A percentile compares a stretch with the other conserved stretches of the same genome.
Conservation (phyloP, 805 yeast species). For the Metschnikowia henanensis region DNA sequence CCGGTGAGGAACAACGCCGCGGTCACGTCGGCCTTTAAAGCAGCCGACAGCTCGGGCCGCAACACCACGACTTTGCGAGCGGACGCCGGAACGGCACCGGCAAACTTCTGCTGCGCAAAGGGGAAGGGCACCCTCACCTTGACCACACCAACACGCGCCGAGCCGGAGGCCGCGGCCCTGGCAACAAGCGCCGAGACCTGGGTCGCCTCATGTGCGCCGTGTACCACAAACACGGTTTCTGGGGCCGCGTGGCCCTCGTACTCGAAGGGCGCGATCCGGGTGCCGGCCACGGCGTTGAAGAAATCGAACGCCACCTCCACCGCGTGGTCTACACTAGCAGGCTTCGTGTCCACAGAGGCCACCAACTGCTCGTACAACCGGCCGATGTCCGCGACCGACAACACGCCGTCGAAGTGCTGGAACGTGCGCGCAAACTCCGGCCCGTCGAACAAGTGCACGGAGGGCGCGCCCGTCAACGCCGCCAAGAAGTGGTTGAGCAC, state of each 20-base stretch:
- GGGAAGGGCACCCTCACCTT: slow-evolving; percentile 80
- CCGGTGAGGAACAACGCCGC: slow-evolving; percentile 64
- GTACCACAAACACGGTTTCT: slow-evolving; percentile 75
- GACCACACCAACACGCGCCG: slow-evolving; percentile 58
- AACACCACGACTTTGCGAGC: slow-evolving; percentile 65
- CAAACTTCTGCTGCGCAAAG: slow-evolving; percentile 64
- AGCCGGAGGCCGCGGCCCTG: slow-evolving; percentile 26
- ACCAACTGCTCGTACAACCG: slow-evolving; percentile 39
- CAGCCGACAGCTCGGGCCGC: slow-evolving; percentile 50
- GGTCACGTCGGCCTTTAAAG: slow-evolving; percentile 68
- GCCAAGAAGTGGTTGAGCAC: slow-evolving; percentile 65
- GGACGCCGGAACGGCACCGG: slow-evolving; percentile 55
- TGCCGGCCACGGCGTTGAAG: slow-evolving; percentile 55
- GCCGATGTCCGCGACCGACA: slow-evolving; percentile 44
- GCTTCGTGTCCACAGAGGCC: slow-evolving; percentile 17
- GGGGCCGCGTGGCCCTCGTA: slow-evolving; percentile 65
- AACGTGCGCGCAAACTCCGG: slow-evolving; percentile 55
- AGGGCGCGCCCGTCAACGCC: slow-evolving; percentile 47
- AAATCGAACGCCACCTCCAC: slow-evolving; percentile 47
- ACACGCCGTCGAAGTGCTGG: slow-evolving; percentile 45
- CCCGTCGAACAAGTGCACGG: slow-evolving; percentile 81
- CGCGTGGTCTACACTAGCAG: slow-evolving; percentile 34
- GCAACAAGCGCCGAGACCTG: slow-evolving; percentile 48
- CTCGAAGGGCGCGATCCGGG: slow-evolving; percentile 61
- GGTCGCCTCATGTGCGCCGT: slow-evolving; percentile 69